Conservation (phyloP, 192 early-diverging fungal species). For the Oehlia diaphana region DNA sequence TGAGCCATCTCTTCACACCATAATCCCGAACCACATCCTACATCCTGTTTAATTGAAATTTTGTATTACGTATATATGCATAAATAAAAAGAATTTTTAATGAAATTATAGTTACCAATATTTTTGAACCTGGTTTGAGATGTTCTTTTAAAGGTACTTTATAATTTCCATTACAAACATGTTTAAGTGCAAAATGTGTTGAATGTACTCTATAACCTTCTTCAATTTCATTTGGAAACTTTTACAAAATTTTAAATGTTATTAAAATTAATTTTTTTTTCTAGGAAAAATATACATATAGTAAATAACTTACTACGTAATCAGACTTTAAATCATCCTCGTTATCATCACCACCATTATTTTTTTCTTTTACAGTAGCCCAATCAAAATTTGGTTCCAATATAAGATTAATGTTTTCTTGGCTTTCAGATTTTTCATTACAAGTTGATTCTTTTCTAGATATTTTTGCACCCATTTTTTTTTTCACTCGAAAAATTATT, state of each 20-base stretch:
- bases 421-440: background rate
- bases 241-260: background rate
- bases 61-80: background rate
- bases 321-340: background rate
- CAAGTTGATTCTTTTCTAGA: background rate
- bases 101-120: background rate
- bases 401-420: background rate
- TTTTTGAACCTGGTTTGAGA: background rate
- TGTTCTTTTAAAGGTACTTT: background rate
- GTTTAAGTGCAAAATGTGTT: slow-evolving; percentile 21
- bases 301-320: background rate
- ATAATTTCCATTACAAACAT: slow-evolving; percentile 12
- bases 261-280: background rate
- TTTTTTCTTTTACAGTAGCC: background rate
- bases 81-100: background rate
- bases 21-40: slow-evolving; percentile 40
- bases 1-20: slow-evolving; percentile 42
- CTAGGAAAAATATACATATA: no score
- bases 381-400: background rate
- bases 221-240: slow-evolving; percentile 18
- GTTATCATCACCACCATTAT: background rate
- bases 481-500: background rate
- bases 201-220: slow-evolving; percentile 2
- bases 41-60: slow-evolving; percentile 24
- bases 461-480: background rate